Evolutionary conservation across 495 filamentous ascomycete genomes (phyloP), one percentile per base, ranked within the genome.

Genomic region (Penicillium roqueforti): DNA sequence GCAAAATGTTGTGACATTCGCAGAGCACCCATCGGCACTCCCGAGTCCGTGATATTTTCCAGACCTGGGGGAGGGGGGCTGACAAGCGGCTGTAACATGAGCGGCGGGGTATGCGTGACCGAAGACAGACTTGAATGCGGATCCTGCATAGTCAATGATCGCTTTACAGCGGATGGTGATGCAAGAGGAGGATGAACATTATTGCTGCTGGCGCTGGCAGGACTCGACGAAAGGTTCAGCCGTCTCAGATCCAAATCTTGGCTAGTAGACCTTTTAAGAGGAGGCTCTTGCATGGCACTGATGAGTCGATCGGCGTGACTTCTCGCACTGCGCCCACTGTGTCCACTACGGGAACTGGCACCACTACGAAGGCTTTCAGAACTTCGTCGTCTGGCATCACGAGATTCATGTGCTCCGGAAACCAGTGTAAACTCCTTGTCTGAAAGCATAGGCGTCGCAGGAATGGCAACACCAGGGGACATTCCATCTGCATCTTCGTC

Each of bases 271-370:
- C 71, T 69, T 20, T 68, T 69, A 8, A 78, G 42, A 2, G 81
- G 58, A 3, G 87, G 78, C 43, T 83, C 83, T 55, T 86, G 82
- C 16, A 92, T 88, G 2, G 86, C 87, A 52, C 86, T 85, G 43
- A 91, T 91, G 3, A 91, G 73, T 22, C 87, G 68, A 58, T 92
- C 87, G 1, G 86, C 85, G 32, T 90, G 87, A 57, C 86, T 89
- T 63, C 73, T 78, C 10, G 62, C 70, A 56, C 84, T 88, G 47
- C 65, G 78, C 29, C 62, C 70, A 57, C 84, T 88, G 47, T 65
- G 79, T 31, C 63, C 70, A 57, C 84, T 88, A 48, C 65, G 79
- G 28, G 61, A 70, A 57, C 82, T 83, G 45, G 60, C 68, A 13
- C 62, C 73, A 57, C 83, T 88, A 42, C 66, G 76, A 20, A 80